Evolutionary conservation across 805 yeast genomes (phyloP).

Genomic region (Wickerhamiella lipophila): DNA sequence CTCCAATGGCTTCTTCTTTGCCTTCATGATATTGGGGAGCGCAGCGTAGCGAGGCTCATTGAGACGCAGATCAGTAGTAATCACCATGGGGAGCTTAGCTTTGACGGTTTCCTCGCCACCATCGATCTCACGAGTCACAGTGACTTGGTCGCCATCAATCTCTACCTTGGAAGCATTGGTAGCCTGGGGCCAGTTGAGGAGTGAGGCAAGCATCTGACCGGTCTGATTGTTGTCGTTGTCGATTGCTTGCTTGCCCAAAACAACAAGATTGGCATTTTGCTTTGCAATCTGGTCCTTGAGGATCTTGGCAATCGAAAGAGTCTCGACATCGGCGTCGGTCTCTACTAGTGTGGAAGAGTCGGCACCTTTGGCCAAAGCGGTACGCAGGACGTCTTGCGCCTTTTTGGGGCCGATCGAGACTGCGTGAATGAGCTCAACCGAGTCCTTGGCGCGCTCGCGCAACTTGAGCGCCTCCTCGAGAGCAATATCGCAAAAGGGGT

Average conservation of each 20-base stretch:
- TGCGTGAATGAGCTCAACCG: conserved; percentile 75
- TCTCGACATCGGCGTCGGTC: conserved; percentile 58
- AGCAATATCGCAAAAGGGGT: conserved; percentile 97
- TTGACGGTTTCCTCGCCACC: conserved; percentile 82
- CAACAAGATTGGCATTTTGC: conserved; percentile 61
- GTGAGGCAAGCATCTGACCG: conserved; percentile 92
- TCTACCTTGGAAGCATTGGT: conserved; percentile 85
- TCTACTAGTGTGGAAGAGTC: conserved; percentile 76
- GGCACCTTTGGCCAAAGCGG: conserved; percentile 90
- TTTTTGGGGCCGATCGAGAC: conserved; percentile 82
- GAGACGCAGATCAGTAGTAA: conserved; percentile 86
- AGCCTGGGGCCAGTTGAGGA: conserved; percentile 92
- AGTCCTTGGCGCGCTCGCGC: conserved; percentile 46
- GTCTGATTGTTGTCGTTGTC: conserved; percentile 93
- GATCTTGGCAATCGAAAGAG: conserved; percentile 78
- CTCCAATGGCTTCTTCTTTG: conserved; percentile 88
- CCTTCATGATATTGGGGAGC: conserved; percentile 94
- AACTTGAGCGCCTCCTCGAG: conserved; percentile 85
- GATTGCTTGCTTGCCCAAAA: conserved; percentile 92
- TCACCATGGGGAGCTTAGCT: conserved; percentile 68
- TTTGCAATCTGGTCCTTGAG: conserved; percentile 59
- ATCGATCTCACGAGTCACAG: conserved; percentile 84
- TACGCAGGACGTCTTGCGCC: conserved; percentile 75
- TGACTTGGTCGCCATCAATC: conserved; percentile 37
- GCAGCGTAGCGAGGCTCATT: conserved; percentile 95